A percentile compares a stretch with the other conserved stretches of the same genome.
Conservation (phyloP, 2,329 filamentous ascomycete species). For the Scopulariopsis brevicaulis region DNA sequence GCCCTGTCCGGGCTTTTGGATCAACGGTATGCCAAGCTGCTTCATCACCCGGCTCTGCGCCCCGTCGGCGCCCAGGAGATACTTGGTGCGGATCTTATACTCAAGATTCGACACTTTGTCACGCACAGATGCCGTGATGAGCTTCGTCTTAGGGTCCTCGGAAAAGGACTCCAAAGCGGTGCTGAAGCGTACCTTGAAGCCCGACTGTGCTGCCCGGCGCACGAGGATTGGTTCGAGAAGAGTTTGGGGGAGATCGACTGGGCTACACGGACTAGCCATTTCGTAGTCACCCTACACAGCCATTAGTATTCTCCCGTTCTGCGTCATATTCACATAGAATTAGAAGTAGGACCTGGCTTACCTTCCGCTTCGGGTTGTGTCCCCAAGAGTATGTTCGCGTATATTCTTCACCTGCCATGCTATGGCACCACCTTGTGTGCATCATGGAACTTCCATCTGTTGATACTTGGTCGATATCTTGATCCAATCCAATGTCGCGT, state of each 20-base stretch:
- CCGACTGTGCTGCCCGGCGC: constrained; percentile 19
- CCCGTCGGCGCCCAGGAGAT: constrained; percentile 44
- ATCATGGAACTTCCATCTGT: constrained; percentile 27
- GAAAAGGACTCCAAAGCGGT: constrained; percentile 19
- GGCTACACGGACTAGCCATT: constrained; percentile 26
- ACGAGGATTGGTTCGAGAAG: constrained; percentile 28
- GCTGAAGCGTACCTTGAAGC: constrained; percentile 24
- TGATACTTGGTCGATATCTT: constrained; percentile 22
- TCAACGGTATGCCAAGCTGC: constrained; percentile 24
- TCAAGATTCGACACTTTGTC: constrained; percentile 21
- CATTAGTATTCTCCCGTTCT: background rate
- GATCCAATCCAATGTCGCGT: constrained; percentile 37
- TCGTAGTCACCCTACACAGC: constrained; percentile 26
- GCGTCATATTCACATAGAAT: background rate
- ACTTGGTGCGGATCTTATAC: constrained; percentile 35
- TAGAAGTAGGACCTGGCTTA: constrained; percentile 10
- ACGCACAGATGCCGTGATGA: constrained; percentile 17
- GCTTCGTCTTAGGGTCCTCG: constrained; percentile 11
- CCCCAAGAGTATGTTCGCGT: constrained; percentile 39
- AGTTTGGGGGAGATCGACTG: constrained; percentile 30
- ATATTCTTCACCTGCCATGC: constrained; percentile 40
- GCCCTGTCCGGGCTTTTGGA: constrained; percentile 27
- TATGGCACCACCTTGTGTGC: constrained; percentile 40
- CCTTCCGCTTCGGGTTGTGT: constrained; percentile 29
- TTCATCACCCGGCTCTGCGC: constrained; percentile 24